Evolutionary conservation across 305 asterid species (phyloP).

Genomic region (Rubia balearica): DNA sequence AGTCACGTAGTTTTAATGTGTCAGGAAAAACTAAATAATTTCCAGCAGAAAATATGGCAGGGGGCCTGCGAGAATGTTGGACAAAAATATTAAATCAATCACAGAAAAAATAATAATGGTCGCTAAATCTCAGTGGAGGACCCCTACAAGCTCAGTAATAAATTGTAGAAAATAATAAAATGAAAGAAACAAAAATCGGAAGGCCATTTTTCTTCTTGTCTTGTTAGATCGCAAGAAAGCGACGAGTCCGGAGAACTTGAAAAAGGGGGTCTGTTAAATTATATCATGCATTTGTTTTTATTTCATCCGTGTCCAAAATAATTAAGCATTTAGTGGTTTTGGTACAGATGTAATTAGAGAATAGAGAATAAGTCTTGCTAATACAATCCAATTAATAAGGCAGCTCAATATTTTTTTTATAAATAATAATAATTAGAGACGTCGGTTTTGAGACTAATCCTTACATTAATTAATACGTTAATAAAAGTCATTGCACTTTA

Average conservation of each 20-base stretch:
- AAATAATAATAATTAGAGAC: too few relatives aligned
- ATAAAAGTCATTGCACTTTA: too few relatives aligned
- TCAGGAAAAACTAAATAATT: neutral
- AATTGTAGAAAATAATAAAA: neutral
- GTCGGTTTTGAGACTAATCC: too few relatives aligned
- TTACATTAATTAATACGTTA: too few relatives aligned
- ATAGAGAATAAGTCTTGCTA: too few relatives aligned
- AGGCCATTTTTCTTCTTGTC: neutral
- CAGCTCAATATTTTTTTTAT: too few relatives aligned
- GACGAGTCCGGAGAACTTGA: neutral
- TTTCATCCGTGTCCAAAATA: too few relatives aligned
- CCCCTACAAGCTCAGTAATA: neutral
- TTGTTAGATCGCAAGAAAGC: neutral
- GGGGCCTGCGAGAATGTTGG: neutral
- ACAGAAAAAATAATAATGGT: neutral
- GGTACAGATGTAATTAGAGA: too few relatives aligned
- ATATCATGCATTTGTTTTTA: neutral
- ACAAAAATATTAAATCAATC: neutral
- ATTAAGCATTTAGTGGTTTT: too few relatives aligned
- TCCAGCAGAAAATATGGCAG: neutral
- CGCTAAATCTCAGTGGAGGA: neutral
- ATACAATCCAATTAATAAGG: too few relatives aligned
- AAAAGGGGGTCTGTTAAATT: too few relatives aligned
- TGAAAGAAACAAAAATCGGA: neutral
- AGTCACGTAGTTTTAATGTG: constrained; percentile 4